Conservation (phyloP, 306 rosid genomes). For the Citrullus colocynthis region DNA sequence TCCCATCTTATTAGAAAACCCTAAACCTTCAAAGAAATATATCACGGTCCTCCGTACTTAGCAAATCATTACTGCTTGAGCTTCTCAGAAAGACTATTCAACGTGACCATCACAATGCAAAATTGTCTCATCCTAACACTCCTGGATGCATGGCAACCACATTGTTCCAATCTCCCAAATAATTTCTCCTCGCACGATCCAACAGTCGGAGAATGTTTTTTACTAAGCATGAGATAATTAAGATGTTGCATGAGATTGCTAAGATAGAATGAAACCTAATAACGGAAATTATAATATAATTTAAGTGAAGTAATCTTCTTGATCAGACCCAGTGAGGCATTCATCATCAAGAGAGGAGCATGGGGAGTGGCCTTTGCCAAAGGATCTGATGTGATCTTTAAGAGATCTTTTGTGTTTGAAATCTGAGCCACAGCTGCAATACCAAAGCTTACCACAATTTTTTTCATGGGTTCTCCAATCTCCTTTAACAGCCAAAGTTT, state of each 20-base stretch:
- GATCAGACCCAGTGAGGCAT: conserved; percentile 46
- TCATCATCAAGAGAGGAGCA: conserved; percentile 40
- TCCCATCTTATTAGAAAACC: conserved; percentile 26
- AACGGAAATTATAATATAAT: too few species aligned
- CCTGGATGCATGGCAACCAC: not conserved
- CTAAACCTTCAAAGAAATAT: conserved; percentile 1
- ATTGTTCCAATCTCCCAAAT: not conserved
- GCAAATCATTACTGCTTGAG: conserved; percentile 48
- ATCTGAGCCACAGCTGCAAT: conserved; percentile 89
- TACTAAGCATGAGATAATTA: conserved; percentile 56
- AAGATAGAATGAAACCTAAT: not conserved
- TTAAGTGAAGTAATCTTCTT: conserved; percentile 23
- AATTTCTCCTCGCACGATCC: not conserved
- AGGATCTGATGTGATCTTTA: conserved; percentile 74
- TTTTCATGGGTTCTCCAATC: conserved; percentile 98
- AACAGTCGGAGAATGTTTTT: conserved; percentile 50
- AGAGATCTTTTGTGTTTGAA: conserved; percentile 91
- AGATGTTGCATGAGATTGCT: not conserved
- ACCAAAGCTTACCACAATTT: conserved; percentile 94
- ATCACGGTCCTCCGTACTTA: conserved; percentile 44
- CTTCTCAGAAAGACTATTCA: not conserved
- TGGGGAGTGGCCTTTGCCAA: conserved; percentile 62
- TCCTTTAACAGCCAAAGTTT: conserved; percentile 80
- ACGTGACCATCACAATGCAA: not conserved
- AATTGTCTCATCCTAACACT: not conserved